These are phyloP conservation scores for Saturnispora serradocipensis DNA, from an alignment of 805 yeast species.

Conservation along the genomic window DNA sequence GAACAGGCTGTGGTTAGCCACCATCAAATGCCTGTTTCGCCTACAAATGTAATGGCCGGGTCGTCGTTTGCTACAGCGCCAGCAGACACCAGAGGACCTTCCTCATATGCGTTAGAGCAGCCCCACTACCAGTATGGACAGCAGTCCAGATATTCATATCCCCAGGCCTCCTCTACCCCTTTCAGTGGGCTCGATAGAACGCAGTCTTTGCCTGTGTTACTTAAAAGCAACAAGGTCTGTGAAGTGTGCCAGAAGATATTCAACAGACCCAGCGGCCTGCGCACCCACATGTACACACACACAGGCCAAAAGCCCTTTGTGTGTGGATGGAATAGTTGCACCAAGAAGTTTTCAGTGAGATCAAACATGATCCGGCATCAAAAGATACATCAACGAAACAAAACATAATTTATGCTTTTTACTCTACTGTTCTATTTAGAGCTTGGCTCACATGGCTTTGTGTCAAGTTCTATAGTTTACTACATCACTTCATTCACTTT, in stretches of 20 bases:
- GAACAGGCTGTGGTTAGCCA: neutral
- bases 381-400: conserved; percentile 40
- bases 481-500: neutral
- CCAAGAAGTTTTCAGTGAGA: conserved; percentile 61
- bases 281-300: conserved; percentile 75
- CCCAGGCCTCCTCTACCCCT: neutral
- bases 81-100: neutral
- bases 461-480: neutral
- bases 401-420: neutral
- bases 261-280: conserved; percentile 67
- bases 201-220: neutral
- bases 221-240: neutral
- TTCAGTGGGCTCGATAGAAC: neutral
- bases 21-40: neutral
- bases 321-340: conserved; percentile 65
- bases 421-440: neutral
- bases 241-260: neutral
- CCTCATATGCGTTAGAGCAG: neutral
- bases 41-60: neutral
- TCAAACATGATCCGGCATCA: conserved; percentile 77
- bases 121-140: neutral
- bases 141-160: neutral
- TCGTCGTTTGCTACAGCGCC: neutral
- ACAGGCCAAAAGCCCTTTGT: conserved; percentile 81
- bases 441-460: neutral